Conservation (phyloP, 176 grass and related monocot species). For the Pontederia paniculata region DNA sequence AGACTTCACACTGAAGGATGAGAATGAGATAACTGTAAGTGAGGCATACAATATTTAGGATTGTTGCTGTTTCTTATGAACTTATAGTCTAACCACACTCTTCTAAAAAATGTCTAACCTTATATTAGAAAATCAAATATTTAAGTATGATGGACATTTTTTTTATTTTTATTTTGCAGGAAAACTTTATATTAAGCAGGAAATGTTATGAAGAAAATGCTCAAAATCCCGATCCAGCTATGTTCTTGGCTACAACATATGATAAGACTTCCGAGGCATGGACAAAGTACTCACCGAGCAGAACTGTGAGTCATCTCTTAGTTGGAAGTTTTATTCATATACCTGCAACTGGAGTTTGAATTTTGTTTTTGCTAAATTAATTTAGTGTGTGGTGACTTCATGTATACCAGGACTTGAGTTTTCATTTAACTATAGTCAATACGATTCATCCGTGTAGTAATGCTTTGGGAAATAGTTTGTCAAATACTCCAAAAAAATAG, state of each 20-base stretch:
- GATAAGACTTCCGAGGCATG: conserved; percentile 94
- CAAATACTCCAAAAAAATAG: too few species aligned
- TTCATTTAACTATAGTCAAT: too few species aligned
- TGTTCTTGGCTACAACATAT: conserved; percentile 87
- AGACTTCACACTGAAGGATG: conserved; percentile 69
- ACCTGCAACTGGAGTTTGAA: neutral
- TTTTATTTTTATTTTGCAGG: conserved; percentile 29
- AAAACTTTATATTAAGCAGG: conserved; percentile 67
- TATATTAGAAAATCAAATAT: neutral
- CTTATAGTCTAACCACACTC: neutral
- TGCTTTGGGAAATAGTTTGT: too few species aligned
- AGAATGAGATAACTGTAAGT: conserved; percentile 75
- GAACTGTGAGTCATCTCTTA: conserved; percentile 30
- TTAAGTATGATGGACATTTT: conserved; percentile 10
- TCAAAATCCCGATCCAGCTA: conserved; percentile 49
- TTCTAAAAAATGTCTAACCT: neutral
- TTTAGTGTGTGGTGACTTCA: too few species aligned
- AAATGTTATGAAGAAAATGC: conserved; percentile 69
- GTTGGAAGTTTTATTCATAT: neutral
- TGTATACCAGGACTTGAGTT: too few species aligned
- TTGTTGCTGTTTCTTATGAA: conserved; percentile 4
- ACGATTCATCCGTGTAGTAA: too few species aligned
- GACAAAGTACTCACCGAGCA: conserved; percentile 75
- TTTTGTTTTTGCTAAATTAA: too few species aligned
- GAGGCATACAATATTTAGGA: conserved; percentile 14